These are phyloP conservation scores for Aleurites moluccanus DNA, from an alignment of 441 rosid species.

Conservation along the genomic window DNA sequence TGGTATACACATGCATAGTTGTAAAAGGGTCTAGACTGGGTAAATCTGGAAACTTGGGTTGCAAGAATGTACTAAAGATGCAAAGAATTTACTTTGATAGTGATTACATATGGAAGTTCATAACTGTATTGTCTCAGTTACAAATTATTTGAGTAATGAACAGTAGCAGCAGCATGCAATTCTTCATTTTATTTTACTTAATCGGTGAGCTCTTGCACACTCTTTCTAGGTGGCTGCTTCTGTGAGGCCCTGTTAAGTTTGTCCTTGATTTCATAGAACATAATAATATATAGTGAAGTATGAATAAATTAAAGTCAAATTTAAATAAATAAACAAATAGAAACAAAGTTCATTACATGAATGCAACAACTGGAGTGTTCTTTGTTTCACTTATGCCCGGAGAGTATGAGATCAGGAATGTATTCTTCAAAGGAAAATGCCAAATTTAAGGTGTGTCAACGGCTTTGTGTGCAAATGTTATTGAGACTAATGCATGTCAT, in stretches of 20 bases:
- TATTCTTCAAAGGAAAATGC: background rate
- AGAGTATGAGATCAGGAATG: too few species aligned
- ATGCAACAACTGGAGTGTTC: background rate
- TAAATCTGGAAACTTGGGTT: background rate
- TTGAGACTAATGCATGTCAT: background rate
- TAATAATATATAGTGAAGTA: too few species aligned
- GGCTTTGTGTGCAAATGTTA: background rate
- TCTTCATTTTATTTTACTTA: too few species aligned
- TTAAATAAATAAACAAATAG: background rate
- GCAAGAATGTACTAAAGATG: background rate
- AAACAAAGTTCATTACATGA: background rate
- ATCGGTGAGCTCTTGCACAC: too few species aligned
- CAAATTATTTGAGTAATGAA: too few species aligned
- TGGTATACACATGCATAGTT: background rate
- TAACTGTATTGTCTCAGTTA: background rate
- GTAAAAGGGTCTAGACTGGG: background rate
- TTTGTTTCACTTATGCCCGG: background rate
- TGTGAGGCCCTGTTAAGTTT: too few species aligned
- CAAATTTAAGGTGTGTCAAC: background rate
- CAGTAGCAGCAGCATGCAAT: too few species aligned
- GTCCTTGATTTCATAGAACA: too few species aligned
- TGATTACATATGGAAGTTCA: background rate
- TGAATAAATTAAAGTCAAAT: background rate
- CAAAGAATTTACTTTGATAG: background rate
- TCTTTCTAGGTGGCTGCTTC: too few species aligned